Evolutionary conservation across 306 rosid species (phyloP), one percentile per base, ranked within the genome.

Genomic region (Dryas alaskensis): DNA sequence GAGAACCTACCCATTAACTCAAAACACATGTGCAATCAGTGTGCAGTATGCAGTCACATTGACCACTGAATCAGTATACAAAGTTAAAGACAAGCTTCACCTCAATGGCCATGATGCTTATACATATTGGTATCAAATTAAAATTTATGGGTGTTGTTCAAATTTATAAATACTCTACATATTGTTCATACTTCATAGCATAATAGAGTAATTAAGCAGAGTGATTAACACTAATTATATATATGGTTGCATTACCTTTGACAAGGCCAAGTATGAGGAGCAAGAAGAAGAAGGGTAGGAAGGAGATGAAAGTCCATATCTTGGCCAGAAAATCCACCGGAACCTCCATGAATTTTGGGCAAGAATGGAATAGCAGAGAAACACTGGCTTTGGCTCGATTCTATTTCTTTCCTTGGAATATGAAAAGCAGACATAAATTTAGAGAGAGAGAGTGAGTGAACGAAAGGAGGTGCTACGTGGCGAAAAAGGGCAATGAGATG

Each of bases 271-370:
- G 87, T 75, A 81, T 22, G 65, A 85, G 70, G 65, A 92, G 93
- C 82, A 81, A 73, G 69, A 86, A 73, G 88, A 92, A 89, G 88
- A 89, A 85, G 57, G 88, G 88, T 14, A 89, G 73, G 81, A 92
- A 87, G 54, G 87, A 83, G 81, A 89, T 4, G 70, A 92, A 85
- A 63, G 88, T 83, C 92, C 92, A 79, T 16, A 87, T 76, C 76
- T 70, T 83, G 61, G 77, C 64, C 58, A 68, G 5, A 39, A 89
- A 83, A 50, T 77, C 77, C 19, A 67, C 67, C 6, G 79, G 84
- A 65, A 85, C 79, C 52, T 74, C 86, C 96, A 90, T 86, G 75
- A 52, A 59, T 43, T 45, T 1, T 3, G 12, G 64, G 70, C 39
- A 59, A 22, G 22, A 50, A 40, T 19, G 16, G 14, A 43, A 39